A percentile compares a stretch with the other conserved stretches of the same genome.
These are phyloP conservation scores for Crithidia bombi DNA, from an alignment of 208 protist species.

Conservation along the genomic window DNA sequence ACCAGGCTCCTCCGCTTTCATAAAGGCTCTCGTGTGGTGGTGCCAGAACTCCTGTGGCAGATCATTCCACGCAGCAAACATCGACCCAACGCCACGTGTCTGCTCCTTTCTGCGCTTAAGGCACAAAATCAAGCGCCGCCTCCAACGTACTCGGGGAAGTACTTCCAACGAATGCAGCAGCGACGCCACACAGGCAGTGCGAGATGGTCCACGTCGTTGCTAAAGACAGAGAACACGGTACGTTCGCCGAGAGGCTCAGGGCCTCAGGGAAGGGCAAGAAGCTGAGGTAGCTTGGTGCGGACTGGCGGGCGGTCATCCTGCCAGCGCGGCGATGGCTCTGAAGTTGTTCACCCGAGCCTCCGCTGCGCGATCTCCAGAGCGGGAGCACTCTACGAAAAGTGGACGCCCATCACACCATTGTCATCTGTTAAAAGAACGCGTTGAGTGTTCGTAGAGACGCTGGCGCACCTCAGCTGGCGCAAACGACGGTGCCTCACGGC, in stretches of 20 bases:
- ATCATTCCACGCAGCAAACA: constrained; percentile 19
- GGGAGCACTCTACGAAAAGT: not conserved
- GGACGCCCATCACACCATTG: not conserved
- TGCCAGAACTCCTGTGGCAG: constrained; percentile 30
- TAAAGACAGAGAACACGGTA: constrained; percentile 13
- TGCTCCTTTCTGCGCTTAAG: constrained; percentile 37
- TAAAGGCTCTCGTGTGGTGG: not conserved
- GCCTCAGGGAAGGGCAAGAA: constrained; percentile 28
- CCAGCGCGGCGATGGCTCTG: not conserved
- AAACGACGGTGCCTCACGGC: not conserved
- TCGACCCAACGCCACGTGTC: constrained; percentile 22
- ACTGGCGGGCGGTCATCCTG: constrained; percentile 13
- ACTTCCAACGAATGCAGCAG: constrained; percentile 18
- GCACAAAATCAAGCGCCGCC: constrained; percentile 34
- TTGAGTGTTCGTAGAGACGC: constrained; percentile 13
- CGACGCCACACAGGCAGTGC: not conserved
- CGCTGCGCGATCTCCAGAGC: constrained; percentile 13
- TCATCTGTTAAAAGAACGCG: not conserved
- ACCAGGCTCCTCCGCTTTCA: constrained; percentile 13
- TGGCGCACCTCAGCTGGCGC: constrained; percentile 19
- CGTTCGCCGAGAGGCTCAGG: constrained; percentile 9
- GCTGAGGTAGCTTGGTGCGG: constrained; percentile 25
- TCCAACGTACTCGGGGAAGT: constrained; percentile 31
- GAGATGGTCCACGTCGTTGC: constrained; percentile 21
- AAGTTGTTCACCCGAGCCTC: constrained; percentile 21